Base-by-base conservation (phyloP, 495 filamentous ascomycete genomes). In the Trichoderma asperelloides region DNA sequence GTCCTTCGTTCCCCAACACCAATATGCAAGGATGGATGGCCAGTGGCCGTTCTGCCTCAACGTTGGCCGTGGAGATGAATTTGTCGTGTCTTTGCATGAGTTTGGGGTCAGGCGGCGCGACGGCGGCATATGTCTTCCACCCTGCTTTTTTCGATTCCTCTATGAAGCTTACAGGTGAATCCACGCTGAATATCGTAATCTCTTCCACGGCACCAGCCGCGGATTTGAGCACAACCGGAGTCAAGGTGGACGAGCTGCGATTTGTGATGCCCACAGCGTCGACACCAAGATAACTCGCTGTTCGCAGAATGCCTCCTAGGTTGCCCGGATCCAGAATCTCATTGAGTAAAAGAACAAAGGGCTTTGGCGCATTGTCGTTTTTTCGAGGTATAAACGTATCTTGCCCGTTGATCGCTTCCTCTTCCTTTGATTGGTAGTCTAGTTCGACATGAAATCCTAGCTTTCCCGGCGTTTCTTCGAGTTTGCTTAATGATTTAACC, bases 301-400 rank as follows among this genome's bases (percentile, higher is more conserved):
- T 88, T 25, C 95, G 89, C 40, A 97, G 80, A 67, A 97, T 96
- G 3, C 88, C 89, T 33, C 95, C 95, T 3, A 97, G 79, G 74
- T 98, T 98, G 1, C 91, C 93, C 2, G 91, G 87, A 76, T 98
- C 94, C 11, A 90, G 73, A 60, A 98, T 87, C n/a, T 87, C 86
- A 70, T 98, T 91, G 13, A 97, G 78, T 41, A 96, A 78, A 15
- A 98, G 77, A 21, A 96, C 78, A 39, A 98, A 82, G 0, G 95
- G 95, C 66, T 87, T 88, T 68, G 91, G 83, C 7, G 71, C 74
- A 66, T 41, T 75, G 71, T 67, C 78, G 63, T 69, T 82, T 71
- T n/a, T 71, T 68, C 66, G 80, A 60, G 16, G 71, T 69, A 71
- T 82, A 25, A 70, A 83, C 73, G 21, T 73, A 23, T 51, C 74